Percentiles rank a stretch among this genome's conserved stretches.
Conservation (phyloP, 805 yeast genomes). For the Barnettozyma pratensis region DNA sequence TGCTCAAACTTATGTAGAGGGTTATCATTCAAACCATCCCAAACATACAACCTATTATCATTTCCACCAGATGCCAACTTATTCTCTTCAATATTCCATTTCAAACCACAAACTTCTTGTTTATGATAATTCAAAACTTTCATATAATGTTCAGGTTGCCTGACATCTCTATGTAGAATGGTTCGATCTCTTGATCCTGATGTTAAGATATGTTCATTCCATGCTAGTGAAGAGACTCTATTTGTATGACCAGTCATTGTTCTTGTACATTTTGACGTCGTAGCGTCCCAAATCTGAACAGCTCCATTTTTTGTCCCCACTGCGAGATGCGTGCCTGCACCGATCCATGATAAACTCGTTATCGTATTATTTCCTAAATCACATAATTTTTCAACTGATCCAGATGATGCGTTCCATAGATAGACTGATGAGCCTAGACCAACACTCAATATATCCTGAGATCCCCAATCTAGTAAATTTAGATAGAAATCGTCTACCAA, state of each 20-base stretch:
- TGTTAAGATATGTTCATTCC: conserved; percentile 88
- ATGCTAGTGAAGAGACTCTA: conserved; percentile 82
- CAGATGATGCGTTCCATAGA: conserved; percentile 84
- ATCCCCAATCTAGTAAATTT: conserved; percentile 93
- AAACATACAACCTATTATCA: conserved; percentile 79
- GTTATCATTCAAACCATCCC: conserved; percentile 68
- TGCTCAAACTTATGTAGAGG: conserved; percentile 84
- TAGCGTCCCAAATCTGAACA: conserved; percentile 94
- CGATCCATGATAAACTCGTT: conserved; percentile 89
- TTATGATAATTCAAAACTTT: conserved; percentile 68
- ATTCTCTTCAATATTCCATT: conserved; percentile 89
- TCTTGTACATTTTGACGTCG: conserved; percentile 73
- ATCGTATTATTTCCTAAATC: conserved; percentile 69
- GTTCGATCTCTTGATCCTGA: conserved; percentile 85
- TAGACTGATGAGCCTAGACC: conserved; percentile 87
- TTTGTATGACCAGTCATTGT: conserved; percentile 89
- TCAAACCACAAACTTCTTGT: conserved; percentile 95
- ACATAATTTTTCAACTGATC: conserved; percentile 76
- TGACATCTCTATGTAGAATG: conserved; percentile 86
- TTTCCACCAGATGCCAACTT: conserved; percentile 95
- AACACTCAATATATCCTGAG: conserved; percentile 81
- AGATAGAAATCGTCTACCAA: conserved; percentile 90
- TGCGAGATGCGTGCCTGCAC: conserved; percentile 90
- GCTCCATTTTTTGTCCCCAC: conserved; percentile 83
- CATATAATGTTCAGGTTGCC: conserved; percentile 78